Evolutionary conservation across 2,329 filamentous ascomycete species (phyloP), one percentile per base, ranked within the genome.

Genomic region (Penicillium olsonii): DNA sequence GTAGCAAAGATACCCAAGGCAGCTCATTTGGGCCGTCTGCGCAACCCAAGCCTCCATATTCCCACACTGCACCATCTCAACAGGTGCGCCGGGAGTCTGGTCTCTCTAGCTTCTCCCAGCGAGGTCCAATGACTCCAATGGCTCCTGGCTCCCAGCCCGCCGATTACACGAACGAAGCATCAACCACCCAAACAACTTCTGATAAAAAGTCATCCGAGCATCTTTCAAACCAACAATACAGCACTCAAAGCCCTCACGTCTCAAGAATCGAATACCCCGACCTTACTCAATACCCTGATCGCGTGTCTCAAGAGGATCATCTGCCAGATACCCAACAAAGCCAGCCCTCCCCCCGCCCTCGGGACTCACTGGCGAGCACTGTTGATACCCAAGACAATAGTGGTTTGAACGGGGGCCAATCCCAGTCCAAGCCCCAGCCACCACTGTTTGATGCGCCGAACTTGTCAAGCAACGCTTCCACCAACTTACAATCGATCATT

Each of bases 111-210:
- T 66, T 78, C 34, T 77, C 76, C 2, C 77, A 80, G 57, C 75
- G 70, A 52, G 72, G 71, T 20, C 78, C 75, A 6, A 78, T 82
- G 58, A 85, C 82, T 2, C 81, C 80, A 18, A 78, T 85, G 72
- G 76, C 77, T 8, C 76, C 77, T 11, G 79, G 80, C 50, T 82
- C 82, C 26, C 78, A 84, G 63, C 73, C 78, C 14, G 75, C 75
- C 18, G 81, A 85, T 81, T 85, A 84, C 50, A 75, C 85, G 45
- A 96, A 97, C 62, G 91, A 95, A 63, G 92, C 91, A 2, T 95
- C 91, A 2, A 95, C 92, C 1, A 97, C 92, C 1, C 85, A 84
- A 18, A 87, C 85, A 2, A 96, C 92, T 2, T 87, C 83, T 3
- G 84, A 85, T n/a, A 94, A 95, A 72, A 85, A 84, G 68, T 92